Conservation (phyloP, 2,329 filamentous ascomycete species). For the Cladobotryum protrusum region DNA sequence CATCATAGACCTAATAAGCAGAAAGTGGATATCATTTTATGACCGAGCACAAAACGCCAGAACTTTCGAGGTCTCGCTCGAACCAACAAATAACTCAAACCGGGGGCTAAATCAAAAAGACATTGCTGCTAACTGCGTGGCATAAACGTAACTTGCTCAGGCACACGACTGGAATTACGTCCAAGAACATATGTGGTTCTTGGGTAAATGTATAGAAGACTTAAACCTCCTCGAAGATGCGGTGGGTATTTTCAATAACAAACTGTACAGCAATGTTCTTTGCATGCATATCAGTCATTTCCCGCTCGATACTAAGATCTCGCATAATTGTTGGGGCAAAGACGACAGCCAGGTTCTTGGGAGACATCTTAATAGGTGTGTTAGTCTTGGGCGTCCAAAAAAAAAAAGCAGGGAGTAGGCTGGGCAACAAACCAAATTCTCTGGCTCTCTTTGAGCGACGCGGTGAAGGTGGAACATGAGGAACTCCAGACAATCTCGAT, state of each 20-base stretch:
- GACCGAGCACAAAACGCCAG: not conserved
- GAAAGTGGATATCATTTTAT: constrained; percentile 4
- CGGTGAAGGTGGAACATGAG: constrained; percentile 87
- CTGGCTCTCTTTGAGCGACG: constrained; percentile 73
- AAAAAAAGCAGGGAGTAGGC: not conserved
- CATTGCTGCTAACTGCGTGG: too few relatives aligned
- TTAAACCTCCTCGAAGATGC: constrained; percentile 59
- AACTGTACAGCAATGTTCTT: constrained; percentile 93
- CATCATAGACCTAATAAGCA: not conserved
- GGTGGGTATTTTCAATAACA: constrained; percentile 81
- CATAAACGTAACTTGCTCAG: not conserved
- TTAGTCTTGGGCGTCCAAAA: constrained; percentile 13
- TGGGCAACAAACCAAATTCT: constrained; percentile 64
- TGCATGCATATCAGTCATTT: constrained; percentile 92
- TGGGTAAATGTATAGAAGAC: not conserved
- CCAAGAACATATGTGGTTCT: not conserved
- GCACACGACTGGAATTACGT: not conserved
- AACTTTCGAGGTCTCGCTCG: not conserved
- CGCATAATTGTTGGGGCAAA: constrained; percentile 98
- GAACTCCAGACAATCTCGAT: constrained; percentile 87
- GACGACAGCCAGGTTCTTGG: constrained; percentile 91
- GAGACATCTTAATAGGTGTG: constrained; percentile 64
- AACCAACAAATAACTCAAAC: not conserved
- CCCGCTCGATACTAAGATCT: constrained; percentile 78
- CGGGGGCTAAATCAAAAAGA: too few relatives aligned